phyloP scores from a whole-genome alignment of 192 early-diverging fungal genomes.

The Backusella westeae region DNA sequence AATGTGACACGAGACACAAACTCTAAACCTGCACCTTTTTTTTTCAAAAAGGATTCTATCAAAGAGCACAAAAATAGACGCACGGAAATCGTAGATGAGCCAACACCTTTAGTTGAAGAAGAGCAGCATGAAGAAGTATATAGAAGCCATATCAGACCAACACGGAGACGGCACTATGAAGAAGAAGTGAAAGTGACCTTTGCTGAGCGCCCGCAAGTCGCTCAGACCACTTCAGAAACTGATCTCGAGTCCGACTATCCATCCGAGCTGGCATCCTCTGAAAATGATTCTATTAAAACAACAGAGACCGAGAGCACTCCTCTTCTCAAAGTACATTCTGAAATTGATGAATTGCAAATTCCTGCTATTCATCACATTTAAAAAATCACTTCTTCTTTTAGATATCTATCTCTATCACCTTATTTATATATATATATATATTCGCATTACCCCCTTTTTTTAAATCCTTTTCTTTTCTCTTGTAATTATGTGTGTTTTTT shows the following conservation, averaged over 20 bases:
- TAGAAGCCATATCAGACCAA: background rate
- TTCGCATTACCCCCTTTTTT: background rate
- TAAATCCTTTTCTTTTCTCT: background rate
- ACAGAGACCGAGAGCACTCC: background rate
- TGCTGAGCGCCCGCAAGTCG: background rate
- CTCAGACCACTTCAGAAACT: background rate
- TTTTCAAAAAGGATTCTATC: background rate
- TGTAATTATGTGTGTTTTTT: background rate
- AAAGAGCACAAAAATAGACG: background rate
- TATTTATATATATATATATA: background rate
- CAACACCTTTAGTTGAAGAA: background rate
- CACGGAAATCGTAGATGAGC: background rate
- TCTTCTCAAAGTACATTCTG: background rate
- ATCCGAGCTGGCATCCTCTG: constrained; percentile 1
- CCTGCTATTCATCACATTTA: background rate
- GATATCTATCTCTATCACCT: background rate
- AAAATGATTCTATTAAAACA: constrained; percentile 1
- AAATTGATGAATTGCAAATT: background rate
- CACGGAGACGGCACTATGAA: background rate
- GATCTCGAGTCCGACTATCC: background rate
- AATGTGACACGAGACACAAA: background rate
- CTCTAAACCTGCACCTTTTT: background rate
- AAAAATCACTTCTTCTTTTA: background rate
- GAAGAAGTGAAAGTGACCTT: background rate
- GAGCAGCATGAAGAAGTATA: background rate